Evolutionary conservation across 2,329 filamentous ascomycete species (phyloP).

Genomic region (Alternaria atra): DNA sequence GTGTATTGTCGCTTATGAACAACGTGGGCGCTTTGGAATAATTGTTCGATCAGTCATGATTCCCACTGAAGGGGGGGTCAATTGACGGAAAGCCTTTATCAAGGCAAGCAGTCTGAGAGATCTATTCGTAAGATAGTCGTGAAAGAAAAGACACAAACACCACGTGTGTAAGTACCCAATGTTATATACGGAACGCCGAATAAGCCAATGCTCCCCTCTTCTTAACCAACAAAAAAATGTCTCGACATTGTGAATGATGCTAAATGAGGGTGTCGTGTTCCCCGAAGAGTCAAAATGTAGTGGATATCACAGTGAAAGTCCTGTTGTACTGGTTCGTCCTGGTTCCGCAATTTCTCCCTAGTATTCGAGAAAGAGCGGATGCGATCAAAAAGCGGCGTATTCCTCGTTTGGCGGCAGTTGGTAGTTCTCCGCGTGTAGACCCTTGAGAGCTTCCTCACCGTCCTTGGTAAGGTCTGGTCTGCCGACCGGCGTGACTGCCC

Average conservation of each 20-base stretch:
- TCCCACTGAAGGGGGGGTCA: conserved; percentile 1
- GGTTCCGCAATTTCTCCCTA: conserved; percentile 3
- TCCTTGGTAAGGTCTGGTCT: conserved; percentile 70
- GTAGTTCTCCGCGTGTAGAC: conserved; percentile 63
- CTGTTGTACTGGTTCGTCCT: conserved; percentile 11
- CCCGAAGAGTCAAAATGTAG: conserved; percentile 4
- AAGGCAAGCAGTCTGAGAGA: conserved; percentile 15
- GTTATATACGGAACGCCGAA: conserved; percentile 20
- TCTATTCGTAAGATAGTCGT: conserved; percentile 17
- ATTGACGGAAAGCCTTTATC: conserved; percentile 1
- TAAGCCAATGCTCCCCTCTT: conserved; percentile 19
- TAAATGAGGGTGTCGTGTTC: conserved; percentile 21
- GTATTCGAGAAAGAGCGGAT: neutral
- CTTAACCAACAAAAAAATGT: conserved; percentile 18
- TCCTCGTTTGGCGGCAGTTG: conserved; percentile 57
- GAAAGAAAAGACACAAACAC: conserved; percentile 14
- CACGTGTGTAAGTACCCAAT: neutral
- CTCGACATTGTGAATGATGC: conserved; percentile 8
- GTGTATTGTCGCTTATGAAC: neutral
- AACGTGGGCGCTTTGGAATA: neutral
- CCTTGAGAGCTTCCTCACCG: conserved; percentile 65
- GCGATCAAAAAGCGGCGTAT: conserved; percentile 46
- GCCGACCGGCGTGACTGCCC: conserved; percentile 66
- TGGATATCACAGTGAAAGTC: conserved; percentile 30
- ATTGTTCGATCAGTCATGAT: neutral